phyloP scores from a whole-genome alignment of 2,329 filamentous ascomycete species.

The Exophiala phaeomuriformis region DNA sequence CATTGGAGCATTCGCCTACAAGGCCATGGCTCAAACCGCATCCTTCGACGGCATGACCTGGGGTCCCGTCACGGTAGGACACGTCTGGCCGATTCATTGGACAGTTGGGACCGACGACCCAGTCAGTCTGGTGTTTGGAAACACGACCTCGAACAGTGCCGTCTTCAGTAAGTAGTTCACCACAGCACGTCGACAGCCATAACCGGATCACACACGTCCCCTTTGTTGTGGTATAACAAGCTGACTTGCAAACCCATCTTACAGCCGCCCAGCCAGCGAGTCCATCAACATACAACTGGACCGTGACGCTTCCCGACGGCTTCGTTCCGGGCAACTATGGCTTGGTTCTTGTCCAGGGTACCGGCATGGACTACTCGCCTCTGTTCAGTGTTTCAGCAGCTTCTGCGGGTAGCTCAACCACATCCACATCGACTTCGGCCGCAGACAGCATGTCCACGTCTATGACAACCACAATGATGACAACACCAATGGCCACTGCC shows the following conservation, averaged over 20 bases:
- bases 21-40: slow-evolving; percentile 17
- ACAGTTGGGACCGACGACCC: slow-evolving; percentile 16
- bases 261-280: slow-evolving; percentile 13
- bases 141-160: slow-evolving; percentile 14
- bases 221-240: too few species aligned
- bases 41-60: slow-evolving; percentile 20
- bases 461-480: not conserved
- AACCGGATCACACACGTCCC: too few species aligned
- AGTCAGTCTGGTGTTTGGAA: slow-evolving; percentile 20
- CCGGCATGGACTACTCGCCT: slow-evolving; percentile 9
- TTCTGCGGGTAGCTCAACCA: not conserved
- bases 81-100: slow-evolving; percentile 20
- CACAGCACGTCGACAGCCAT: too few species aligned
- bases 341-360: slow-evolving; percentile 18
- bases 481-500: slow-evolving; percentile 3
- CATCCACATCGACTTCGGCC: slow-evolving; percentile 1
- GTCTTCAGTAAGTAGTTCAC: slow-evolving; percentile 18
- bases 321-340: slow-evolving; percentile 21
- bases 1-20: slow-evolving; percentile 16
- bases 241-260: not conserved
- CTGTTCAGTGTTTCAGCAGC: slow-evolving; percentile 5
- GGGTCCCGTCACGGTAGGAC: slow-evolving; percentile 16
- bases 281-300: slow-evolving; percentile 19
- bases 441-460: not conserved
- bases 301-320: slow-evolving; percentile 14